These are phyloP conservation scores for Debaryomyces sp. DNA, from an alignment of 1,139 yeast species.

Conservation along the genomic window DNA sequence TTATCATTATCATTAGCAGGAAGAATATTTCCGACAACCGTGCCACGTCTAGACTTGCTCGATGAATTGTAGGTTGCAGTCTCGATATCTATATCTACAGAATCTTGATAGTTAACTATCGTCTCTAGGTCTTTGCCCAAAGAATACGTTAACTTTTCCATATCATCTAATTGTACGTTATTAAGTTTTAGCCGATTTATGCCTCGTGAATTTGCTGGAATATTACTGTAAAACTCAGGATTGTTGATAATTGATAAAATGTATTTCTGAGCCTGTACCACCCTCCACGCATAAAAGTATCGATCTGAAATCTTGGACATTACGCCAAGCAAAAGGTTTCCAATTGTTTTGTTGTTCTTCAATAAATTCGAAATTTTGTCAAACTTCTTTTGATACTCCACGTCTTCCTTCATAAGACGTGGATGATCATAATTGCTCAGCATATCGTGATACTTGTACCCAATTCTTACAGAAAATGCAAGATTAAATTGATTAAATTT, in stretches of 20 bases:
- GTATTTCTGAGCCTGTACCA: neutral
- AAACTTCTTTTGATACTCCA: slow-evolving; percentile 15
- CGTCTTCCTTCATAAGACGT: slow-evolving; percentile 13
- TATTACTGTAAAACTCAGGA: neutral
- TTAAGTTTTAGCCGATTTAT: slow-evolving; percentile 16
- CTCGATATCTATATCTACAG: slow-evolving; percentile 3
- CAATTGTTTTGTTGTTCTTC: slow-evolving; percentile 10
- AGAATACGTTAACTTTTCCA: slow-evolving; percentile 16
- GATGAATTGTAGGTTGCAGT: neutral
- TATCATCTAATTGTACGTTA: slow-evolving; percentile 19
- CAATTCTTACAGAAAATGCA: slow-evolving; percentile 27
- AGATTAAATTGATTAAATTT: slow-evolving; percentile 26
- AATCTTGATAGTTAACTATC: slow-evolving; percentile 9
- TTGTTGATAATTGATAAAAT: neutral
- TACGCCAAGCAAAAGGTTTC: slow-evolving; percentile 12
- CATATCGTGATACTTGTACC: slow-evolving; percentile 17
- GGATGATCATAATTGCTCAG: slow-evolving; percentile 18
- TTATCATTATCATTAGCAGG: neutral
- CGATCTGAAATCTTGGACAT: slow-evolving; percentile 11
- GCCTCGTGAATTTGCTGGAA: slow-evolving; percentile 7
- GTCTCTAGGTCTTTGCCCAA: slow-evolving; percentile 11
- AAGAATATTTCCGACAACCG: neutral
- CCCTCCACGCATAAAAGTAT: neutral
- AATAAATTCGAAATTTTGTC: slow-evolving; percentile 10
- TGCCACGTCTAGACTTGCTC: slow-evolving; percentile 4